A percentile compares a stretch with the other conserved stretches of the same genome.
Conservation (phyloP, 371 early-diverging fungal species). For the Chytridium lagenaria region DNA sequence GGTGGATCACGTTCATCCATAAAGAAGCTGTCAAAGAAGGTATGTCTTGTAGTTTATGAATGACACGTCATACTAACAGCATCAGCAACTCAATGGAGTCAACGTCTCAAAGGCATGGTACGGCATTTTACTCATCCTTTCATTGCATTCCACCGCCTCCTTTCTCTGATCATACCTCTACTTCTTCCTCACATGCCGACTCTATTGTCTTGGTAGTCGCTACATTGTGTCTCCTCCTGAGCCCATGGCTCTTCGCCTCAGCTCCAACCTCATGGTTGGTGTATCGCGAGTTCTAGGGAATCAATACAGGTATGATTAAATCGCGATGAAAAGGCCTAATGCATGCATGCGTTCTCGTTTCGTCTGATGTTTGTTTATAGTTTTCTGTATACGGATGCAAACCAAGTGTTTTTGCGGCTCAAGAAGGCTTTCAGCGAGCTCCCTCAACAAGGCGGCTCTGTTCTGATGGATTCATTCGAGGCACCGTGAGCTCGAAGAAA, state of each 20-base stretch:
- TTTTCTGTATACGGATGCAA: constrained; percentile 38
- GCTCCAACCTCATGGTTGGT: constrained; percentile 62
- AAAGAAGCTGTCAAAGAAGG: constrained; percentile 23
- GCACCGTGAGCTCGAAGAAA: constrained; percentile 7
- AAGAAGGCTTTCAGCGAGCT: constrained; percentile 30
- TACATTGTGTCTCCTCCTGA: constrained; percentile 57
- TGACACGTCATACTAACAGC: not conserved
- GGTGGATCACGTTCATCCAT: not conserved
- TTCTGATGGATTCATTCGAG: constrained; percentile 1
- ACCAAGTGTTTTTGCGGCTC: constrained; percentile 31
- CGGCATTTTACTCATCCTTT: no score
- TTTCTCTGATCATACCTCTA: no score
- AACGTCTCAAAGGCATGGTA: constrained; percentile 22
- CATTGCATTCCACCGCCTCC: no score
- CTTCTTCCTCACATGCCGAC: no score
- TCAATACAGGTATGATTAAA: constrained; percentile 46
- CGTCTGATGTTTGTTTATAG: constrained; percentile 7
- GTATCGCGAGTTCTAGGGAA: constrained; percentile 57
- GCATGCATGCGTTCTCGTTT: not conserved
- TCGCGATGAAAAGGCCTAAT: not conserved
- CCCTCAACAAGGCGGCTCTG: not conserved
- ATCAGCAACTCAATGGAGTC: constrained; percentile 22
- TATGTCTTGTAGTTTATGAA: not conserved
- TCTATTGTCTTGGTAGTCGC: not conserved
- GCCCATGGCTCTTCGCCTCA: constrained; percentile 62